Evolutionary conservation across 306 rosid species (phyloP).

Genomic region (Sicyos baderoa): DNA sequence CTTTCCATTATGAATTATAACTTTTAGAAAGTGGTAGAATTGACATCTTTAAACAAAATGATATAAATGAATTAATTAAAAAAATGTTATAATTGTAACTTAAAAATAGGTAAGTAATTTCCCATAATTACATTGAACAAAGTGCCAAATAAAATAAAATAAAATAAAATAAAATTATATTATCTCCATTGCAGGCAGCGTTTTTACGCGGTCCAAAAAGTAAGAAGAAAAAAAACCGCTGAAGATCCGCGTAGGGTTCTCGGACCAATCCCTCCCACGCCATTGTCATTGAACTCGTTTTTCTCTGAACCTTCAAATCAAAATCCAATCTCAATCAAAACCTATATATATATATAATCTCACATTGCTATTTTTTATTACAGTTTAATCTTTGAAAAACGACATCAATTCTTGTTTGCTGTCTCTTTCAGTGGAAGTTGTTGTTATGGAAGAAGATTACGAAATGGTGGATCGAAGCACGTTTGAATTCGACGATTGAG

Average conservation of each 20-base stretch:
- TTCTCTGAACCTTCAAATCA: not conserved
- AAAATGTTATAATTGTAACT: no score
- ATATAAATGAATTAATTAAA: no score
- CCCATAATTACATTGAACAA: no score
- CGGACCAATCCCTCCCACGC: not conserved
- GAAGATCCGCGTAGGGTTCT: conserved; percentile 1
- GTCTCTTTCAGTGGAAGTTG: not conserved
- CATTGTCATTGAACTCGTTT: not conserved
- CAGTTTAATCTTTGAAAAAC: not conserved
- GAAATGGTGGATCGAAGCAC: not conserved
- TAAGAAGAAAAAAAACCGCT: not conserved
- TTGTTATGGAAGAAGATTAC: not conserved
- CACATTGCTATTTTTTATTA: not conserved
- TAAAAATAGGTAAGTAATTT: no score
- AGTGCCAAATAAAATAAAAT: no score
- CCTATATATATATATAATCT: not conserved
- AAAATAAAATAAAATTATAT: not conserved
- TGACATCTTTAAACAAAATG: no score
- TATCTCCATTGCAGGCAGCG: not conserved
- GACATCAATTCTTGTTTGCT: not conserved
- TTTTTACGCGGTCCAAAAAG: not conserved
- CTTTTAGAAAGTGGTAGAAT: no score
- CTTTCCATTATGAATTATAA: no score
- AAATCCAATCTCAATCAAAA: not conserved
- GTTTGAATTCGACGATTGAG: not conserved